These are phyloP conservation scores for Trichophyton simii DNA, from an alignment of 2,329 filamentous ascomycete species.

Conservation along the genomic window DNA sequence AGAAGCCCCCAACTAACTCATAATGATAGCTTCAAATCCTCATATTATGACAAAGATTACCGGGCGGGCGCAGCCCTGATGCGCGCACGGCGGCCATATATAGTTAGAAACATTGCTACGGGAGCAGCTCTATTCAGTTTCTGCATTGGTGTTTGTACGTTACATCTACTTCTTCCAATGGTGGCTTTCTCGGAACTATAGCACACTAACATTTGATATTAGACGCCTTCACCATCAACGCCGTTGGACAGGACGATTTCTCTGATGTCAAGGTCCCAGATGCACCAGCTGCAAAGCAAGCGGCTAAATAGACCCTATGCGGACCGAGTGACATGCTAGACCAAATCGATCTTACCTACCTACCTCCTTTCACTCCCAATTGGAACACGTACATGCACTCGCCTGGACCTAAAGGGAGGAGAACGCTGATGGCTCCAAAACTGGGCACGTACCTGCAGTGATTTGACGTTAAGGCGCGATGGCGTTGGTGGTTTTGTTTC, in stretches of 20 bases:
- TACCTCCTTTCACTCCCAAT: neutral
- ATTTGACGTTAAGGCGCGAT: neutral
- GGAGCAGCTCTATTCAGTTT: constrained; percentile 64
- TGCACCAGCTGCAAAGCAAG: neutral
- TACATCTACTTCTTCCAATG: neutral
- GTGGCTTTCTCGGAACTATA: neutral
- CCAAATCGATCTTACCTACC: neutral
- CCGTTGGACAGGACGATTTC: constrained; percentile 93
- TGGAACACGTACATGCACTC: too few species aligned
- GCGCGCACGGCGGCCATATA: constrained; percentile 79
- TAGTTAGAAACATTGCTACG: constrained; percentile 76
- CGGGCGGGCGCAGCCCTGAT: constrained; percentile 80
- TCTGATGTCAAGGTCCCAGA: constrained; percentile 82
- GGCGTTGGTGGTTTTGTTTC: neutral
- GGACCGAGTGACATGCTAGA: neutral
- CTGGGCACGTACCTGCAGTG: neutral
- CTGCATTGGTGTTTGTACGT: constrained; percentile 77
- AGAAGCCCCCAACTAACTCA: neutral
- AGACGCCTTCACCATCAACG: constrained; percentile 64
- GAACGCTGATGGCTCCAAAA: neutral
- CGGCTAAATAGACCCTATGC: neutral
- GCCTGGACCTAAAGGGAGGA: neutral
- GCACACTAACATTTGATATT: neutral
- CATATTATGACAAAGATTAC: constrained; percentile 85
- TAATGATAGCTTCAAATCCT: constrained; percentile 48